phyloP scores from a whole-genome alignment of 139 green algal genomes.

The Chlorella sp. region DNA sequence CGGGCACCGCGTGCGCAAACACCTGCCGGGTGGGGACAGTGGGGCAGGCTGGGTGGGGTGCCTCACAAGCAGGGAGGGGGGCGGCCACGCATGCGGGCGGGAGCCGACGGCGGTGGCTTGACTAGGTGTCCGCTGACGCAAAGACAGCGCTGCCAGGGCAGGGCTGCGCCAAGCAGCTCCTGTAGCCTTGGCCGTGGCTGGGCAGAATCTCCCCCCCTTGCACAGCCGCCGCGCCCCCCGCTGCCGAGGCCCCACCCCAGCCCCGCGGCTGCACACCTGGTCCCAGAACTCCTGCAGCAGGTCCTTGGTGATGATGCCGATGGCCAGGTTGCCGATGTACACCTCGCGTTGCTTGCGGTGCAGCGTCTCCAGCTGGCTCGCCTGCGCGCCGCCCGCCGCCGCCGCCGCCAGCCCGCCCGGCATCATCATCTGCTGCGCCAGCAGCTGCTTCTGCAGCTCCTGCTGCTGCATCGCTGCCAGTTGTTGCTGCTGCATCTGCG shows the following conservation, averaged over 20 bases:
- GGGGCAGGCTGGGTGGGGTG: neutral
- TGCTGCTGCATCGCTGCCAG: constrained; percentile 54
- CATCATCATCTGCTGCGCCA: constrained; percentile 60
- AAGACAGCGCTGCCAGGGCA: neutral
- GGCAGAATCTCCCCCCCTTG: no score
- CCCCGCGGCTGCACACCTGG: constrained; percentile 17
- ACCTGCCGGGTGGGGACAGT: constrained; percentile 7
- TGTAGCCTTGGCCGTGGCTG: neutral
- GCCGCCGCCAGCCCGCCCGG: neutral
- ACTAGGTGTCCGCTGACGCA: neutral
- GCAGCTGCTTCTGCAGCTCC: constrained; percentile 65
- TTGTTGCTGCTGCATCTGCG: constrained; percentile 48
- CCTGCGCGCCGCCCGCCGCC: neutral
- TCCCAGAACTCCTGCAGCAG: constrained; percentile 92
- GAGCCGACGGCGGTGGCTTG: neutral
- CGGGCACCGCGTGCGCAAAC: constrained; percentile 58
- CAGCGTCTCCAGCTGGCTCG: constrained; percentile 10
- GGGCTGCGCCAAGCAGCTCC: no score
- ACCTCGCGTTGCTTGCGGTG: constrained; percentile 82
- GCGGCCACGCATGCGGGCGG: neutral
- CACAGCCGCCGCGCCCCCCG: no score
- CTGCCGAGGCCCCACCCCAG: neutral
- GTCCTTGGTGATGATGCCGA: constrained; percentile 71
- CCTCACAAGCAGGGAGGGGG: neutral
- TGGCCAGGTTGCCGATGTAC: constrained; percentile 90